Base-by-base conservation (phyloP, 352 stramenopile species). In the Phytophthora pini region DNA sequence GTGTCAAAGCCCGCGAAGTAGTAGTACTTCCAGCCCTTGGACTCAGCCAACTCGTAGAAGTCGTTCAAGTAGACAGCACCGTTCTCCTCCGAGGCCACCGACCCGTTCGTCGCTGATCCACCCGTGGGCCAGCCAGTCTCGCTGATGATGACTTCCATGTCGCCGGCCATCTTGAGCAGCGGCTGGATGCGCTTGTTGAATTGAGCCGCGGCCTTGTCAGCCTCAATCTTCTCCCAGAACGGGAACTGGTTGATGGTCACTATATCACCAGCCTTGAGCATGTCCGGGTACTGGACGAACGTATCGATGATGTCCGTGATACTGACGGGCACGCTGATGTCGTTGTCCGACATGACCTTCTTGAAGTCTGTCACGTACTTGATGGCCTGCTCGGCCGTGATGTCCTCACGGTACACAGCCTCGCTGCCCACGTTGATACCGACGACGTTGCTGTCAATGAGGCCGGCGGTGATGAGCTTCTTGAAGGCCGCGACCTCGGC, bases 1-100 rank as follows among this genome's bases (percentile, higher is more conserved):
- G 86, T 91, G 66, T 96, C 88, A 13, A 96, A 93, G 56, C 77
- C 88, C 1, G 85, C 76, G 61, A 95, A 95, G 77, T 93, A 95
- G 78, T 93, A 95, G 72, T 94, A 94, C 73, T 93, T 91, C 80
- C 83, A 92, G 22, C 79, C 77, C 57, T 90, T 65, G 31, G 74
- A 57, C 15, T 77, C 77, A 3, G 87, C 84, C 46, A 92, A 74
- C 43, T 79, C 41, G 61, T 84, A 87, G 55, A 95, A 93, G 75
- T 94, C 81, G 56, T 93, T 87, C 53, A 94, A 58, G 76, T 91
- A 95, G 8, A 49, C 76, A 12, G 77, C 80, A 41, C 75, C 80
- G 47, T 79, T 85, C 20, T 88, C 81, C 29, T 79, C 51, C 15
- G 71, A 84, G 7, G 85, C 80, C 5, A 72, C 72, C 11, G 85